Percentiles rank a stretch among this genome's conserved stretches.
phyloP scores from a whole-genome alignment of 208 protist genomes.

The Tritrichomonas foetus region DNA sequence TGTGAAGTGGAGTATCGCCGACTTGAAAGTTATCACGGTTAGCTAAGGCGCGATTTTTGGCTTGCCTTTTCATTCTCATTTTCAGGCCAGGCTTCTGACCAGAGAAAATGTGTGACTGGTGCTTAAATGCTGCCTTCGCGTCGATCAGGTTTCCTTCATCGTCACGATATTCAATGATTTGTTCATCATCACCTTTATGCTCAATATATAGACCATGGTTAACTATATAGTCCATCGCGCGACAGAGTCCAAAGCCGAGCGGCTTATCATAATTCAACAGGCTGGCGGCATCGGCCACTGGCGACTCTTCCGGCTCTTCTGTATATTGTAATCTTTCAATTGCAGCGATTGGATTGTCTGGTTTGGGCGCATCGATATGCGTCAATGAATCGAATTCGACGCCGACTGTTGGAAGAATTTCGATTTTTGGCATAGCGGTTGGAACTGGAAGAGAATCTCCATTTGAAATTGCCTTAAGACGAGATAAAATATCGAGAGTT shows the following conservation, averaged over 20 bases:
- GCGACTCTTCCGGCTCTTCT: too few species aligned
- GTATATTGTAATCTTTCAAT: not conserved
- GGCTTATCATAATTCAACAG: not conserved
- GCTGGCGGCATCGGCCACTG: too few species aligned
- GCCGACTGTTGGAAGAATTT: not conserved
- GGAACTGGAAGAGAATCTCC: not conserved
- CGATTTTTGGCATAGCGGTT: not conserved
- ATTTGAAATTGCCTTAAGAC: not conserved
- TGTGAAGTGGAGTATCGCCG: not conserved
- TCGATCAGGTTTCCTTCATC: not conserved
- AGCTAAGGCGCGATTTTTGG: not conserved
- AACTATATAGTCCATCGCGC: not conserved
- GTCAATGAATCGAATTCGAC: not conserved
- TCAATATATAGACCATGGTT: too few species aligned
- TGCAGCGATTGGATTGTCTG: not conserved
- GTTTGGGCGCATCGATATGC: not conserved
- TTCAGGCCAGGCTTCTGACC: not conserved
- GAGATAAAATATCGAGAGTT: not conserved
- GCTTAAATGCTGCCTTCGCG: not conserved
- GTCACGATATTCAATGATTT: slow-evolving; percentile 28
- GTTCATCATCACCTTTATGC: slow-evolving; percentile 31
- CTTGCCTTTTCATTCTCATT: not conserved
- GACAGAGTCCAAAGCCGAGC: not conserved
- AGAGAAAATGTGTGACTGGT: not conserved
- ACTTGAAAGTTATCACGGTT: not conserved